Percentiles rank a stretch among this genome's conserved stretches.
These are phyloP conservation scores for Didymella segeticola DNA, from an alignment of 2,329 filamentous ascomycete species.

Conservation along the genomic window DNA sequence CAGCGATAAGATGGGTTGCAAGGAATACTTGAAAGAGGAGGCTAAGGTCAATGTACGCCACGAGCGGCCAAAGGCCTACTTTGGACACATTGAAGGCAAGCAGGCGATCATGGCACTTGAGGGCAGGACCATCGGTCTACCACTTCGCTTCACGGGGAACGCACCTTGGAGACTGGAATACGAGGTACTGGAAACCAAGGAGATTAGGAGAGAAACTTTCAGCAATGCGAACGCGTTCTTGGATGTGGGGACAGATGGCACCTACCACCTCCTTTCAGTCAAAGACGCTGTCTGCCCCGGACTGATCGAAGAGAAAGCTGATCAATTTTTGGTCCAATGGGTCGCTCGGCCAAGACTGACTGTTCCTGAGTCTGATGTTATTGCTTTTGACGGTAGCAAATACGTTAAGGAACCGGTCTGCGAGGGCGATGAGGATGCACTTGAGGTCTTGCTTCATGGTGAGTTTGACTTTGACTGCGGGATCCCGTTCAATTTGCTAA, in stretches of 20 bases:
- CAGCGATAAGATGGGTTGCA: slow-evolving; percentile 85
- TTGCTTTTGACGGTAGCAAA: slow-evolving; percentile 59
- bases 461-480: slow-evolving; percentile 49
- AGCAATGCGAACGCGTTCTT: slow-evolving; percentile 71
- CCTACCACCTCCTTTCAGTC: slow-evolving; percentile 81
- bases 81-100: slow-evolving; percentile 84
- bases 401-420: slow-evolving; percentile 84
- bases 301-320: slow-evolving; percentile 74
- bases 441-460: slow-evolving; percentile 82
- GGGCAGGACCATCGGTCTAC: slow-evolving; percentile 74
- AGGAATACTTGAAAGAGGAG: slow-evolving; percentile 83
- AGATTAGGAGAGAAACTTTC: slow-evolving; percentile 56
- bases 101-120: slow-evolving; percentile 78
- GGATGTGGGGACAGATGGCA: slow-evolving; percentile 70
- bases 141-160: slow-evolving; percentile 84
- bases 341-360: slow-evolving; percentile 78
- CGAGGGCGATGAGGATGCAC: slow-evolving; percentile 89
- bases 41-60: slow-evolving; percentile 85
- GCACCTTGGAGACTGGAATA: slow-evolving; percentile 84
- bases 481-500: slow-evolving; percentile 19
- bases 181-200: slow-evolving; percentile 66
- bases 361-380: slow-evolving; percentile 67
- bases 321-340: slow-evolving; percentile 82
- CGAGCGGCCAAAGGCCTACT: slow-evolving; percentile 84
- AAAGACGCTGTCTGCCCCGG: slow-evolving; percentile 83